These are phyloP conservation scores for Arabidopsis thaliana DNA, from an alignment of 345 rosid species.

Conservation along the genomic window DNA sequence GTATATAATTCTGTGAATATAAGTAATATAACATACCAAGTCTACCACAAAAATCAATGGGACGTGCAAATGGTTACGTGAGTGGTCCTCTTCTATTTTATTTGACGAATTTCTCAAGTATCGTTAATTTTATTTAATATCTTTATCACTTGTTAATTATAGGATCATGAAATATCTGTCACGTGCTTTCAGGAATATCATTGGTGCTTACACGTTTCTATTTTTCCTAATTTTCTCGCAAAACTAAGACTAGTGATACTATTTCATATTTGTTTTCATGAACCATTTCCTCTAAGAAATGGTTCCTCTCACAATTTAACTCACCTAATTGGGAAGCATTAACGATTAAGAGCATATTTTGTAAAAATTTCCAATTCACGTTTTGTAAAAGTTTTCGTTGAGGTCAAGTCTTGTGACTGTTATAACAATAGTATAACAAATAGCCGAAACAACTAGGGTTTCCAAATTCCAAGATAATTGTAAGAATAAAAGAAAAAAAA, in stretches of 20 bases:
- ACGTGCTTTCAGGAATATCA: slow-evolving; percentile 39
- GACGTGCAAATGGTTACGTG: slow-evolving; percentile 40
- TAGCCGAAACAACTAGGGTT: slow-evolving; percentile 2
- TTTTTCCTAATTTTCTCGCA: slow-evolving; percentile 4
- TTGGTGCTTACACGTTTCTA: slow-evolving; percentile 36
- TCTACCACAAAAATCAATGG: slow-evolving; percentile 7
- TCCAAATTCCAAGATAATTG: slow-evolving; percentile 9
- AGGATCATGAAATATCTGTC: slow-evolving; percentile 34
- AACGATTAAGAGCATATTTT: background rate
- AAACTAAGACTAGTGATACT: background rate
- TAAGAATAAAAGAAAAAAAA: background rate
- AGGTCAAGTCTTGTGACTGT: background rate
- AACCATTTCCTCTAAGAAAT: background rate
- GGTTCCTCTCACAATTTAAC: background rate
- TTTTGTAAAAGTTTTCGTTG: background rate
- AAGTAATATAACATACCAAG: background rate
- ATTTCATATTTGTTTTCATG: background rate
- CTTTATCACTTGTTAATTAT: slow-evolving; percentile 17
- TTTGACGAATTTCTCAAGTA: slow-evolving; percentile 18
- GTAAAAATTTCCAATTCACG: background rate
- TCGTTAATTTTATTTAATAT: slow-evolving; percentile 18
- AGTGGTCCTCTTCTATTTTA: slow-evolving; percentile 36
- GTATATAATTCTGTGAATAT: background rate
- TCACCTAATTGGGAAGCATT: too few species aligned
- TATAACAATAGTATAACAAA: background rate